Base-by-base conservation (phyloP, 139 green algal genomes). In the Tetraselmis chui region DNA sequence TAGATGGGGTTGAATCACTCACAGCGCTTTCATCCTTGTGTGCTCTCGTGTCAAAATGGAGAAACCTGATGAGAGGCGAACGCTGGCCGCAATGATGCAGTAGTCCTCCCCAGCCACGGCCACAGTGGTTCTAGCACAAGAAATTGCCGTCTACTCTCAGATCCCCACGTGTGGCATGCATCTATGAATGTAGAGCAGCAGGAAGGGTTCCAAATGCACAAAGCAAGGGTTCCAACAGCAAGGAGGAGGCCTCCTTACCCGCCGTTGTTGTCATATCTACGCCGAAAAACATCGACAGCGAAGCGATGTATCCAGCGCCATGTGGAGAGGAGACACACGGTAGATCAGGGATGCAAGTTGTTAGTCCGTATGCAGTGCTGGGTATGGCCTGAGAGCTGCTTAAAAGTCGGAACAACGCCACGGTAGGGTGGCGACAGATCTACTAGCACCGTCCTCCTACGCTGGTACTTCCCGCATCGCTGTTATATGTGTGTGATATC, bases 91-190 rank as follows among this genome's bases (percentile, higher is more conserved):
- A 0, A 99, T 89, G 25, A 99, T 93, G 88, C 93, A 98, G 89
- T 98, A 99, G 82, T 98, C 93, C 31, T 94, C 87, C 0, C 97
- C 97, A 5, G 96, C 97, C 0, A 99, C 93, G 5, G 97, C 97
- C 26, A 97, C 86, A 23, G 90, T 88, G 0, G 95, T 97, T 79
- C 96, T 97, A 84, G n/a, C n/a, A n/a, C 90, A 89, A 80, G 78
- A 28, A 80, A 81, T 83, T 78, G 87, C 75, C 83, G 83, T 81
- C 80, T 86, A 86, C 78, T 77, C 85, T 59, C 75, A 30, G 75
- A 23, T 24, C 18, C 58, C 31, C 18, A 1, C 1, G 45, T 32
- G 30, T n/a, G 67, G 27, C 76, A 31, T 28, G 74, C 75, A 85
- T 77, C n/a, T 59, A 11, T 28, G 59, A 2, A 78, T 78, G 80